Percentiles rank a stretch among this genome's conserved stretches.
These are phyloP conservation scores for Mycena vitilis DNA, from an alignment of 768 basidiomycete genomes.

Conservation along the genomic window DNA sequence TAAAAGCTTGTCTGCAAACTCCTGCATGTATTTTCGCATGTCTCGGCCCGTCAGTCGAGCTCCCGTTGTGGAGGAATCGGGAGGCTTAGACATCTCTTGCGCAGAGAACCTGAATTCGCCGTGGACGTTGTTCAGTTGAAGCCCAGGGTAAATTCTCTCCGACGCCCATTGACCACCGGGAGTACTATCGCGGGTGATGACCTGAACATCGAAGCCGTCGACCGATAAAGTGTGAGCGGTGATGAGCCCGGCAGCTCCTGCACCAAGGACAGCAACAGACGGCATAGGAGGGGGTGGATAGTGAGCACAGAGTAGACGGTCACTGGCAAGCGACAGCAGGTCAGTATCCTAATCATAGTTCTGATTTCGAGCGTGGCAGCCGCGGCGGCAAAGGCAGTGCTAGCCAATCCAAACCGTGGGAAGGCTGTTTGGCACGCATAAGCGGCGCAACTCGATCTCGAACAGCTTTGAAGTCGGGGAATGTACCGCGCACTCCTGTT, in stretches of 20 bases:
- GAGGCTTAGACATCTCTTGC: conserved; percentile 52
- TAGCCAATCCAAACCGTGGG: too few relatives aligned
- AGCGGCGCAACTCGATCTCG: too few relatives aligned
- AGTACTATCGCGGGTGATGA: conserved; percentile 55
- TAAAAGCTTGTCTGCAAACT: conserved; percentile 51
- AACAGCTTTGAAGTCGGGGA: too few relatives aligned
- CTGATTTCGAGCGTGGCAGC: too few relatives aligned
- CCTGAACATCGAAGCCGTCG: conserved; percentile 58
- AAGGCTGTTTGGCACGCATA: too few relatives aligned
- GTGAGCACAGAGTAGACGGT: too few relatives aligned
- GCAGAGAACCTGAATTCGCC: conserved; percentile 60
- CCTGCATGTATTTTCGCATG: conserved; percentile 55
- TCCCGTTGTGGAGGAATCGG: conserved; percentile 20
- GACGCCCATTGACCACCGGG: conserved; percentile 59
- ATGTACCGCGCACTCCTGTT: too few relatives aligned
- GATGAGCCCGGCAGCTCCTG: conserved; percentile 61
- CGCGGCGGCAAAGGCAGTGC: too few relatives aligned
- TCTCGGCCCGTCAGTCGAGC: conserved; percentile 55
- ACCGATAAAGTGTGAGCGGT: conserved; percentile 55
- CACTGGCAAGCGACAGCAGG: too few relatives aligned
- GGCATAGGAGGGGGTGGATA: not conserved
- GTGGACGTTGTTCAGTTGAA: conserved; percentile 59
- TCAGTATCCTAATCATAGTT: too few relatives aligned
- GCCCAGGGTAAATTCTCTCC: conserved; percentile 55
- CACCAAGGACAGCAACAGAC: conserved; percentile 54